Conservation (phyloP, 2,329 filamentous ascomycete species). For the Hypomyces rosellus region DNA sequence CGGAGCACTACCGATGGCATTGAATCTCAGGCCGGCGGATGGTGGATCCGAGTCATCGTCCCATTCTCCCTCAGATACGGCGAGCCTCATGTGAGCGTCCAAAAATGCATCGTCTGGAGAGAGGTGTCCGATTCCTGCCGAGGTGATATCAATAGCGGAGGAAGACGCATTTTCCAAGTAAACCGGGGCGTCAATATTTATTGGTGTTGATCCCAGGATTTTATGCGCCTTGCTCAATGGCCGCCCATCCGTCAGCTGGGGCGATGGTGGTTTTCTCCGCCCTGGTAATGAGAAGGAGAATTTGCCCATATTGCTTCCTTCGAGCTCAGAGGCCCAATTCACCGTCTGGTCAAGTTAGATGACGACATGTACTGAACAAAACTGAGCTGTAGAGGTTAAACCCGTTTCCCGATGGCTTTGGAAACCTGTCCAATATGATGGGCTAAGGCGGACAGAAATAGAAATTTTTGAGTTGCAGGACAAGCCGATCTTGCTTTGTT, state of each 20-base stretch:
- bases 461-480: neutral
- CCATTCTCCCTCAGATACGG: constrained; percentile 26
- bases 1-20: constrained; percentile 9
- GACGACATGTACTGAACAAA: neutral
- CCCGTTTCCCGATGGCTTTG: neutral
- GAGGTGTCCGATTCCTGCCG: constrained; percentile 16
- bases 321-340: constrained; percentile 5
- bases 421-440: neutral
- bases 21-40: constrained; percentile 28
- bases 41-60: constrained; percentile 41
- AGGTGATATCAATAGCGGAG: constrained; percentile 39
- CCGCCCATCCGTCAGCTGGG: constrained; percentile 24
- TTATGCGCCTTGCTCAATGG: constrained; percentile 46
- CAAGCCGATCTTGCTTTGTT: neutral
- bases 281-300: constrained; percentile 45
- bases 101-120: constrained; percentile 4
- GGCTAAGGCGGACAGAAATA: neutral
- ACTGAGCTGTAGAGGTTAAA: neutral
- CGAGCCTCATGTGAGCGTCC: constrained; percentile 18
- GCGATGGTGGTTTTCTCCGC: constrained; percentile 35
- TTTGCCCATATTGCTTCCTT: constrained; percentile 31
- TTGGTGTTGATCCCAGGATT: constrained; percentile 41
- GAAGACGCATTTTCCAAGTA: constrained; percentile 39
- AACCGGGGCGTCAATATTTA: constrained; percentile 35
- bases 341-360: constrained; percentile 1